Percentiles rank a stretch among this genome's conserved stretches.
These are phyloP conservation scores for Solanum chacoense DNA, from an alignment of 305 asterid genomes.

Conservation along the genomic window DNA sequence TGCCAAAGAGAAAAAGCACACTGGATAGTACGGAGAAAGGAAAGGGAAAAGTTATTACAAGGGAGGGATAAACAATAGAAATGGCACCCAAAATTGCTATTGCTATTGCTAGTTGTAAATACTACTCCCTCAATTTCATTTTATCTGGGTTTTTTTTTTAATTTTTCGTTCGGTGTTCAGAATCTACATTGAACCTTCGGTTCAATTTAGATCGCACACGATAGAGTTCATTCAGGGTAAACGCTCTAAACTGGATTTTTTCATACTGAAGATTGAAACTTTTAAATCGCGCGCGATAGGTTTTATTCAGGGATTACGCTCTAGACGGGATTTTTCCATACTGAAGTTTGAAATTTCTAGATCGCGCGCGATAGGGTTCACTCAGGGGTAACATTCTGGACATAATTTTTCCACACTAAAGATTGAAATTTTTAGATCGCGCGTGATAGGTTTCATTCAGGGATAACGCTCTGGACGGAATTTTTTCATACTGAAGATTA, in stretches of 20 bases:
- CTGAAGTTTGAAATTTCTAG: not conserved
- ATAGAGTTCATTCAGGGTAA: no score
- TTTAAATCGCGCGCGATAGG: not conserved
- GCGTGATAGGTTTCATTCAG: accelerated
- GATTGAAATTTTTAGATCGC: not conserved
- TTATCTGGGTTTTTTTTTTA: no score
- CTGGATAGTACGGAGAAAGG: not conserved
- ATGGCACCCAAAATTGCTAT: not conserved
- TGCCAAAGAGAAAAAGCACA: not conserved
- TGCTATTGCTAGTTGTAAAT: not conserved
- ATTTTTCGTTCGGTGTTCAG: no score
- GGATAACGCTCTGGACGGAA: accelerated
- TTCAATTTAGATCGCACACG: no score
- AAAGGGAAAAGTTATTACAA: not conserved
- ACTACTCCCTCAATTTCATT: not conserved
- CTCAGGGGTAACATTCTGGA: not conserved
- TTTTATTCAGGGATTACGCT: not conserved
- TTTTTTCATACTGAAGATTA: accelerated
- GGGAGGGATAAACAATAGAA: not conserved
- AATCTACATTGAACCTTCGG: no score
- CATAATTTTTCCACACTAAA: accelerated
- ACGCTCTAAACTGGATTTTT: no score
- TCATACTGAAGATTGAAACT: no score
- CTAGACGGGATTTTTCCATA: not conserved
- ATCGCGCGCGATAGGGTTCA: not conserved